phyloP scores from a whole-genome alignment of 1,284 basidiomycete genomes.

The Tetrapyrgos nigripes region DNA sequence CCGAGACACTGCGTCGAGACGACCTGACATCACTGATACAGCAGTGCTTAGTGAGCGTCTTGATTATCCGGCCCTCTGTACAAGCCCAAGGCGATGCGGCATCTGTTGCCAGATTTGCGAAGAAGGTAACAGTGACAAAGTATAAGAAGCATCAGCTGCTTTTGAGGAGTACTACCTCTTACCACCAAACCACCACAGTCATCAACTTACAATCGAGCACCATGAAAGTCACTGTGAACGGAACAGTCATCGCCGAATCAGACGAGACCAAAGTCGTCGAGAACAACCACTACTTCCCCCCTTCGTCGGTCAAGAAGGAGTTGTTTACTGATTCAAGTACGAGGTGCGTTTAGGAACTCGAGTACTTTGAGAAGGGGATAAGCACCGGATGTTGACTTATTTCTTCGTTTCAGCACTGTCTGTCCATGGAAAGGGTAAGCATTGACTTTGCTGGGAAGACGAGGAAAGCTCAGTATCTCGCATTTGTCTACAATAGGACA shows the following conservation, averaged over 20 bases:
- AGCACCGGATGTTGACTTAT: not conserved
- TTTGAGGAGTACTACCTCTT: too few species aligned
- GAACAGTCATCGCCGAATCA: conserved; percentile 61
- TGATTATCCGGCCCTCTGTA: too few species aligned
- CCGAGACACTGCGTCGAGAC: too few species aligned
- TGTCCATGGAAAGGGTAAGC: conserved; percentile 74
- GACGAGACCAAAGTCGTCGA: conserved; percentile 61
- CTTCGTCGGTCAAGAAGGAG: conserved; percentile 49
- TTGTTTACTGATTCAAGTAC: conserved; percentile 56
- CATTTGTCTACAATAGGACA: conserved; percentile 40
- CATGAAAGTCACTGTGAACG: conserved; percentile 59
- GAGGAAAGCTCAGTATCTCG: conserved; percentile 1
- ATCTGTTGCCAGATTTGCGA: too few species aligned
- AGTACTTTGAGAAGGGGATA: not conserved
- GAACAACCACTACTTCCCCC: conserved; percentile 74
- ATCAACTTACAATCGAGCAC: conserved; percentile 13
- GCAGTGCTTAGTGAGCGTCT: too few species aligned
- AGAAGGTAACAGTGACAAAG: too few species aligned
- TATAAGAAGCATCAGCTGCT: too few species aligned
- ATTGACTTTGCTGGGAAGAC: conserved; percentile 1
- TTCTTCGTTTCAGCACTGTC: conserved; percentile 43
- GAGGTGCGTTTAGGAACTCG: conserved; percentile 41
- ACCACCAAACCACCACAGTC: too few species aligned
- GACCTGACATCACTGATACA: too few species aligned
- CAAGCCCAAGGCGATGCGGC: too few species aligned